A percentile compares a stretch with the other conserved stretches of the same genome.
phyloP scores from a whole-genome alignment of 2,329 filamentous ascomycete genomes.

The Botrytis paeoniae region DNA sequence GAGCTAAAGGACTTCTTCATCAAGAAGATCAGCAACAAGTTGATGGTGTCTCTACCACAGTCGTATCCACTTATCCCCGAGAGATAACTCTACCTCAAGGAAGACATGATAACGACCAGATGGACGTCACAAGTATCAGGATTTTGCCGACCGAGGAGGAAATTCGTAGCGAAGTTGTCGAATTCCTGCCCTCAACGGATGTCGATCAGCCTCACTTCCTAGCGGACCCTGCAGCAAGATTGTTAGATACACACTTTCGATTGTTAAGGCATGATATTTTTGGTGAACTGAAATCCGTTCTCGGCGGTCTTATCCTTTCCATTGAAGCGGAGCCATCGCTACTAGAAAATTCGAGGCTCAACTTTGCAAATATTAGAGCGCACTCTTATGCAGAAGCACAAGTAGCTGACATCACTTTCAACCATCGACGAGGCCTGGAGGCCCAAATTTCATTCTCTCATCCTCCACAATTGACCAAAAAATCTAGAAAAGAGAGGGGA shows the following conservation, averaged over 20 bases:
- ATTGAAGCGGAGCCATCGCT: slow-evolving; percentile 25
- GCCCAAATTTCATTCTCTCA: neutral
- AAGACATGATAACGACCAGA: slow-evolving; percentile 24
- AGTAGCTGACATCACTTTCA: neutral
- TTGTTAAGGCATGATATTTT: slow-evolving; percentile 36
- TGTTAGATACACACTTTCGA: slow-evolving; percentile 30
- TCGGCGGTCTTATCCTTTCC: slow-evolving; percentile 24
- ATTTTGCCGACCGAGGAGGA: slow-evolving; percentile 38
- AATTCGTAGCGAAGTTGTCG: slow-evolving; percentile 29
- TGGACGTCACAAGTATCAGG: slow-evolving; percentile 37
- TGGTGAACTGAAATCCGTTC: slow-evolving; percentile 25
- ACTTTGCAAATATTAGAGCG: slow-evolving; percentile 18
- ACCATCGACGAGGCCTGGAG: neutral
- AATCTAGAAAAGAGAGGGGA: neutral
- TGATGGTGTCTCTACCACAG: neutral
- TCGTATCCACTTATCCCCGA: slow-evolving; percentile 10
- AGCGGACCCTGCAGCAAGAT: neutral
- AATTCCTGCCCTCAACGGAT: slow-evolving; percentile 28
- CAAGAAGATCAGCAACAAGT: neutral
- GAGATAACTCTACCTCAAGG: neutral
- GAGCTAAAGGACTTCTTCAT: neutral
- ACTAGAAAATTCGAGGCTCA: slow-evolving; percentile 25
- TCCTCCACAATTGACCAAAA: neutral
- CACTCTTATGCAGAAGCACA: neutral
- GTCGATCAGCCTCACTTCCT: slow-evolving; percentile 15